phyloP scores from a whole-genome alignment of 1,139 yeast genomes.

The Diutina scorzettiae region DNA sequence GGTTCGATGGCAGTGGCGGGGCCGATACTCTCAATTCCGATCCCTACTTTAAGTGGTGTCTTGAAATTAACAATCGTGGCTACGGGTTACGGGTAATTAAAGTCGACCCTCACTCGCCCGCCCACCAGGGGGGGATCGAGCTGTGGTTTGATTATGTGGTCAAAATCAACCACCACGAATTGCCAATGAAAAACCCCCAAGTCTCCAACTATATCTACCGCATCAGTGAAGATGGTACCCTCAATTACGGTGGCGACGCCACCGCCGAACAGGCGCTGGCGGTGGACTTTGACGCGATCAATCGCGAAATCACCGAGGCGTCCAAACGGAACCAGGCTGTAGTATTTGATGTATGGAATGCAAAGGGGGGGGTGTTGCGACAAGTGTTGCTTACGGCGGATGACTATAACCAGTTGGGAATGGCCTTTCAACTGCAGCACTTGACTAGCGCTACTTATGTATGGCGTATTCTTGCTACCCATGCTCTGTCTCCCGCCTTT shows the following conservation, averaged over 20 bases:
- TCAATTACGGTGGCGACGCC: conserved; percentile 26
- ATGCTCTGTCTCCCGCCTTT: conserved; percentile 76
- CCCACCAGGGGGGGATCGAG: conserved; percentile 39
- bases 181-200: conserved; percentile 38
- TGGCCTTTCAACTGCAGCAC: conserved; percentile 69
- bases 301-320: conserved; percentile 23
- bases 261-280: conserved; percentile 28
- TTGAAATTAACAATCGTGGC: conserved; percentile 29
- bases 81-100: conserved; percentile 30
- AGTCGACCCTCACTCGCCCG: conserved; percentile 30
- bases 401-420: conserved; percentile 24
- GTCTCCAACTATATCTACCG: conserved; percentile 21
- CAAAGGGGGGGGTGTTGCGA: conserved; percentile 71
- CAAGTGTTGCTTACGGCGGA: conserved; percentile 28
- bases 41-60: conserved; percentile 40
- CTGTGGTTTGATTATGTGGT: conserved; percentile 81
- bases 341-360: conserved; percentile 70
- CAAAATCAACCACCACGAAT: conserved; percentile 63
- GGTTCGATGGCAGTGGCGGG: conserved; percentile 40
- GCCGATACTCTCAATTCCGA: conserved; percentile 24
- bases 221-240: conserved; percentile 32
- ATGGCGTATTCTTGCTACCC: conserved; percentile 75
- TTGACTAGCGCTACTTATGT: conserved; percentile 67
- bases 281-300: conserved; percentile 22
- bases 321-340: conserved; percentile 22